Conservation (phyloP, 2,329 filamentous ascomycete species). For the Pseudogymnoascus sp. region DNA sequence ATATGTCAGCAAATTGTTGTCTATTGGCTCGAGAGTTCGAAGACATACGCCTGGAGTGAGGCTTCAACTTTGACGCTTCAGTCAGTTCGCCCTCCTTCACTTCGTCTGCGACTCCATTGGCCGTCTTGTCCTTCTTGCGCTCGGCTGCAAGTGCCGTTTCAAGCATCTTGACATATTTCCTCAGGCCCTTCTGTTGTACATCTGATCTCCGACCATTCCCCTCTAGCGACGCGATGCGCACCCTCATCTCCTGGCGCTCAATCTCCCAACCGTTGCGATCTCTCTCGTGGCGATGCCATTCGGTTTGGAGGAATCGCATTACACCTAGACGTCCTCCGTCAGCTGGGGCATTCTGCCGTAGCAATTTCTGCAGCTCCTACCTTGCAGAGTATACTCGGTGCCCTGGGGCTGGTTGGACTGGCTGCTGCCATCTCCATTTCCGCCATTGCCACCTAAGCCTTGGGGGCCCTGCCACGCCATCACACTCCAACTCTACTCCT, state of each 20-base stretch:
- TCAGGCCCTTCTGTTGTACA: slow-evolving; percentile 77
- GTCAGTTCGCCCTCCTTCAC: not conserved
- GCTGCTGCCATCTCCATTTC: slow-evolving; percentile 23
- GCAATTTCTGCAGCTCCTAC: slow-evolving; percentile 32
- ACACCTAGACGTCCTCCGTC: slow-evolving; percentile 76
- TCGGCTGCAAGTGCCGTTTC: slow-evolving; percentile 83
- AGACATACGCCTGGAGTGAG: not conserved
- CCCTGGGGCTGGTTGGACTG: slow-evolving; percentile 43
- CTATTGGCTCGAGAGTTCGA: not conserved
- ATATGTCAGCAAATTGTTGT: not conserved
- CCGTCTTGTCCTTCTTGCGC: slow-evolving; percentile 58
- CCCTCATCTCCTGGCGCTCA: slow-evolving; percentile 97
- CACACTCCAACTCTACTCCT: slow-evolving; percentile 11
- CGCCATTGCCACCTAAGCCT: slow-evolving; percentile 36
- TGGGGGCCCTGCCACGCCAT: slow-evolving; percentile 67
- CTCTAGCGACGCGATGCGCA: slow-evolving; percentile 87
- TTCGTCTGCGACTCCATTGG: slow-evolving; percentile 37
- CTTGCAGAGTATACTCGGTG: slow-evolving; percentile 65
- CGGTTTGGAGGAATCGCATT: slow-evolving; percentile 97
- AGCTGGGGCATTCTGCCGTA: slow-evolving; percentile 9
- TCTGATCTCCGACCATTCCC: slow-evolving; percentile 81
- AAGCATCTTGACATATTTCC: slow-evolving; percentile 82
- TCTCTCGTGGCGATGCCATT: slow-evolving; percentile 98
- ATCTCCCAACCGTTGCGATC: slow-evolving; percentile 99
- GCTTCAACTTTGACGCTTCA: not conserved